Conservation (phyloP, 441 rosid genomes). For the Erodium moschatum region DNA sequence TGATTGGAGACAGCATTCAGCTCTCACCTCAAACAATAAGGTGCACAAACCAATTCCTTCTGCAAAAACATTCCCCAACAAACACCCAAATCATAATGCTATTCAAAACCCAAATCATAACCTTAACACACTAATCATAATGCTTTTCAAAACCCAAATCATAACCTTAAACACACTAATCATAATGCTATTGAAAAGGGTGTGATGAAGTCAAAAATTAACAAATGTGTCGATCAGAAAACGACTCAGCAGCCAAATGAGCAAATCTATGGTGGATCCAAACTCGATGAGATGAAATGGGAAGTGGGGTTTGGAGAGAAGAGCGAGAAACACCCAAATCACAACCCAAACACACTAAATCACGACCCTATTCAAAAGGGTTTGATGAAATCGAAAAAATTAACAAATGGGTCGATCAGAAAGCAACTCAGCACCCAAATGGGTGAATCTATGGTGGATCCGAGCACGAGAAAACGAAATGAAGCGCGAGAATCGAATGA, state of each 20-base stretch:
- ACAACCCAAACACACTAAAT: no score
- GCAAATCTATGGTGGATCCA: neutral
- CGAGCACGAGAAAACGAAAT: no score
- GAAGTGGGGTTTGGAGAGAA: no score
- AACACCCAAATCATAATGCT: neutral
- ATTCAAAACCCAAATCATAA: neutral
- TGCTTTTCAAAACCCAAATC: neutral
- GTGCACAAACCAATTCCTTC: neutral
- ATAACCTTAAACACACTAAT: no score
- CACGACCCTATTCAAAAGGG: no score
- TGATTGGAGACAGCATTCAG: neutral
- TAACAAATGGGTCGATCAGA: no score
- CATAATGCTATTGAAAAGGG: neutral
- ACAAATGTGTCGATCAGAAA: neutral
- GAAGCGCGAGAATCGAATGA: neutral
- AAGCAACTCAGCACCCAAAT: no score
- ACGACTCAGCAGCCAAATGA: neutral
- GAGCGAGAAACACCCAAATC: no score
- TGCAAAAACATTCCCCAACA: neutral
- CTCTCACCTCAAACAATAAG: neutral
- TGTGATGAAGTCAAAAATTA: neutral
- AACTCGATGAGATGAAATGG: neutral
- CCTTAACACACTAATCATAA: no score
- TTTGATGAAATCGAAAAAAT: no score
- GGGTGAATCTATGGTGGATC: no score